These are phyloP conservation scores for Sporothrix dimorphospora DNA, from an alignment of 2,329 filamentous ascomycete genomes.

Conservation along the genomic window DNA sequence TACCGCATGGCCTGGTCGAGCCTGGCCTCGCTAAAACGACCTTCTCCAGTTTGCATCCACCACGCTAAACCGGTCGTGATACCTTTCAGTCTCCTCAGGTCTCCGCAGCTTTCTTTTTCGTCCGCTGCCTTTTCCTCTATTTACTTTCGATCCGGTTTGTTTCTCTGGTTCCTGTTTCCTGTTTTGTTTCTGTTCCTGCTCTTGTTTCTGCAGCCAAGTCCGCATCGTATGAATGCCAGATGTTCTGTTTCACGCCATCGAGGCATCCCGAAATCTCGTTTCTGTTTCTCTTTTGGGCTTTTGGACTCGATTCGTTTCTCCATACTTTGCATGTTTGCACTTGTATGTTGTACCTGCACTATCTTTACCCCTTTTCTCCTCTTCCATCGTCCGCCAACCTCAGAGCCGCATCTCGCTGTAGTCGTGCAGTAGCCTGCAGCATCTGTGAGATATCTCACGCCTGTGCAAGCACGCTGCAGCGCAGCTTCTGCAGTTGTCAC, in stretches of 20 bases:
- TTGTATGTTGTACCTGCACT: neutral
- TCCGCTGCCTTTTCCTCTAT: neutral
- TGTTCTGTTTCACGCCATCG: neutral
- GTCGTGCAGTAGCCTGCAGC: conserved; percentile 1
- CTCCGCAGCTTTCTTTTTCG: neutral
- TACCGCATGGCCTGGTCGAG: neutral
- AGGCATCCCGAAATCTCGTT: neutral
- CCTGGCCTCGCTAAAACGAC: conserved; percentile 9
- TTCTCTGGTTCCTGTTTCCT: conserved; percentile 8
- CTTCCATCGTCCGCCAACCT: neutral
- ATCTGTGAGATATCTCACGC: conserved; percentile 2
- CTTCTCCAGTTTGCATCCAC: conserved; percentile 18
- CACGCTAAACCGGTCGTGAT: neutral
- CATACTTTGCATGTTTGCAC: neutral
- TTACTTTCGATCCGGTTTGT: neutral
- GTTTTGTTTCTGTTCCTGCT: neutral
- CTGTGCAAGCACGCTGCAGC: neutral
- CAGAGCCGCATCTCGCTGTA: neutral
- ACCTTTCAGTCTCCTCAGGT: neutral
- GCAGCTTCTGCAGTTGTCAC: neutral
- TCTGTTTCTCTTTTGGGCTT: neutral
- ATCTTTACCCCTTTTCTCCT: neutral
- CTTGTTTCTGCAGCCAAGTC: conserved; percentile 17
- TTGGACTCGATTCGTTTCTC: neutral
- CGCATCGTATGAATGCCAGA: conserved; percentile 7